Base-by-base conservation (phyloP, 768 basidiomycete species). In the Termitomyces sp. region DNA sequence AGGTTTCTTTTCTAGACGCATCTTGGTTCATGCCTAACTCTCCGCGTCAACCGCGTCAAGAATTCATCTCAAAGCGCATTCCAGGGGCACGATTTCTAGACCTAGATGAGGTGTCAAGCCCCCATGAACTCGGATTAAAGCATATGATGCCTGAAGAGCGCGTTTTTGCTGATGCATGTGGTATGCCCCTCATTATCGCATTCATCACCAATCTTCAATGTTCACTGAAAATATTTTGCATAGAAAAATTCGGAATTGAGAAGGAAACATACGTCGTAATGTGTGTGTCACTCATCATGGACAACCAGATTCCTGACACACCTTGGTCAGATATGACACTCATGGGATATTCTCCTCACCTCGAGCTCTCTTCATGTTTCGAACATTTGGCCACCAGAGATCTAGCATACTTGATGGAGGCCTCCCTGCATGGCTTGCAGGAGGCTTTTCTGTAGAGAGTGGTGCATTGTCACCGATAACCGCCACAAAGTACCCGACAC, bases 11-110 rank as follows among this genome's bases (percentile, higher is more conserved):
- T 62, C 76, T 87, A 34, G 96, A 98, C 66, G 85, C 86, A 23
- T 86, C 84, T 49, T 98, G 95, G 96, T 88, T 91, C 70, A 97
- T 98, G 96, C 96, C 95, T 50, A 90, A 86, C 69, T 82, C 87
- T 34, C 77, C 85, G 2, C 83, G 95, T 54, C 84, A 83, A 50
- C 79, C 89, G 2, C 69, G 70, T n/a, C 70, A 82, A 31, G 95
- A 96, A 71, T 95, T 85, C 62, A 67, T 77, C 21, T 68, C 74
- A 27, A 85, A 82, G 60, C 81, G 87, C 34, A 81, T 97, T 34
- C 89, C 89, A 5, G 77, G 80, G 11, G 85, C 93, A 0, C 82
- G 80, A 51, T 90, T 85, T 65, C 78, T 94, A 62, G 89, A 94
- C 67, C 75, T 95, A 25, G 95, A 97, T 69, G 77, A 84, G 51